Base-by-base conservation (phyloP, 129 eudicot genomes). In the Pulicaria dysenterica region DNA sequence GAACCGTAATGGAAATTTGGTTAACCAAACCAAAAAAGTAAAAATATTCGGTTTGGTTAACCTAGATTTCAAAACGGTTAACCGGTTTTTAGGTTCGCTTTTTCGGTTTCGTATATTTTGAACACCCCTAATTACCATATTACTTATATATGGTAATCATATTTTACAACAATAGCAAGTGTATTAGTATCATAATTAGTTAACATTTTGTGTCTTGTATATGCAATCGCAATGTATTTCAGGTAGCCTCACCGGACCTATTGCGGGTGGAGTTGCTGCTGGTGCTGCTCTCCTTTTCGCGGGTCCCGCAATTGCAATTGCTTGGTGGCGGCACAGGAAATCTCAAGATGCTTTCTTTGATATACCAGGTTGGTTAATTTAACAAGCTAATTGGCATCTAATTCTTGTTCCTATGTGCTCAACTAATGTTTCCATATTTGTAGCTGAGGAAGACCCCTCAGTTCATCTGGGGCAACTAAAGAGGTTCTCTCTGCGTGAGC, bases 181-280 rank as follows among this genome's bases (percentile, higher is more conserved):
- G 31, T 24, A 24, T 24, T 24, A 24, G 2, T 19, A 3, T 41
- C 34, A 54, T 17, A 9, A 24, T 5, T 36, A 13, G 31, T 12
- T 54, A 2, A 51, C 1, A 14, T 1, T 12, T 46, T 44, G 54
- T 41, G 71, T 3, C 54, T 45, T 44, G 42, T 64, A 10, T 62
- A 64, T n/a, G 56, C 63, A 60, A 51, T 54, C 64, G 69, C 43
- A 15, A 34, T 82, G 72, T 47, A 34, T 82, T 74, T 47, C 81
- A 81, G 88, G 48, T 2, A 89, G 83, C 71, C 82, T 75, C 13
- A 87, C 90, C 38, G 84, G 74, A 34, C 85, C 88, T 37, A 89
- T 93, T 75, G 92, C 92, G 7, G 95, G 88, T 77, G 98, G 98
- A 54, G 92, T 87, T 80, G 90, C 89, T 77, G 95, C 87, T 16